These are phyloP conservation scores for Phytomonas francai DNA, from an alignment of 208 protist species.

Conservation along the genomic window DNA sequence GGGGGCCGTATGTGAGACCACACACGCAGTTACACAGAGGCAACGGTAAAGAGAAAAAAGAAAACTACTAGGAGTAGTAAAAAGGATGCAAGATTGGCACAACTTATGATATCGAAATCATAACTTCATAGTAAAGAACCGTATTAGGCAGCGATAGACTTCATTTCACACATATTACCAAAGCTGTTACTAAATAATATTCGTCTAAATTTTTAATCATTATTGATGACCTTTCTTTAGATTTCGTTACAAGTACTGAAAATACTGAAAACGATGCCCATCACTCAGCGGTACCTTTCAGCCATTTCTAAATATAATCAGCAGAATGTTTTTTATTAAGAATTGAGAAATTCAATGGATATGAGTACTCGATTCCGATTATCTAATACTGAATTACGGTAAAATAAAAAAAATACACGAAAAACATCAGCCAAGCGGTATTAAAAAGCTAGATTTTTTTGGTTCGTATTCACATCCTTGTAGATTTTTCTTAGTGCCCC, in stretches of 20 bases:
- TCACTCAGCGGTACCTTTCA: no score
- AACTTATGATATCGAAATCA: neutral
- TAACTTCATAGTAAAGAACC: neutral
- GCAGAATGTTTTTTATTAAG: neutral
- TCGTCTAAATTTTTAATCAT: neutral
- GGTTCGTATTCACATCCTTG: neutral
- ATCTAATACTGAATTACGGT: neutral
- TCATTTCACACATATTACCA: neutral
- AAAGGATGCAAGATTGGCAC: neutral
- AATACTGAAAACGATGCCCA: no score
- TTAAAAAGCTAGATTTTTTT: slow-evolving; percentile 2
- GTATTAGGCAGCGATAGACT: neutral
- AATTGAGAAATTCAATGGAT: neutral
- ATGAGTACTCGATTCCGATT: neutral
- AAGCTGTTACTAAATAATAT: neutral
- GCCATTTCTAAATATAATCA: neutral
- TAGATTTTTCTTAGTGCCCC: neutral
- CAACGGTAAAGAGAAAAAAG: no score
- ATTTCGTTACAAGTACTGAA: neutral
- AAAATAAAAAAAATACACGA: neutral
- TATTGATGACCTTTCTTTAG: neutral
- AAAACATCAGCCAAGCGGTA: neutral
- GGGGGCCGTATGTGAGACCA: neutral
- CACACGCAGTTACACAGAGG: neutral
- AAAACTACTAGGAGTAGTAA: neutral